phyloP scores from a whole-genome alignment of 2,329 filamentous ascomycete genomes.

The Xenoacremonium recifei region DNA sequence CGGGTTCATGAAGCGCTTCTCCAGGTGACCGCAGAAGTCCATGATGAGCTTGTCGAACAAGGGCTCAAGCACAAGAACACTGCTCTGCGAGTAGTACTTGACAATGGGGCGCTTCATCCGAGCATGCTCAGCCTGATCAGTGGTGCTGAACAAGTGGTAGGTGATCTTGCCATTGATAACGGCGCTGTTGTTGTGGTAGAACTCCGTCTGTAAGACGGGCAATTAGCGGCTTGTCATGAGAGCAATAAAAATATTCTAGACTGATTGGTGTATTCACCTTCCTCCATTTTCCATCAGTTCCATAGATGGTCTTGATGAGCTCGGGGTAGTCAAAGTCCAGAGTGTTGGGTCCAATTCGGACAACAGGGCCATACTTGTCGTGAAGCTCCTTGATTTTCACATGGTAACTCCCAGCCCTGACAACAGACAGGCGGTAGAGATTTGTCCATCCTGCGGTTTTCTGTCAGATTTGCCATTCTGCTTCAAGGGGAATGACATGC shows the following conservation, averaged over 20 bases:
- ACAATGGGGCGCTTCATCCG: constrained; percentile 36
- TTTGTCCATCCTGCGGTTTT: background rate
- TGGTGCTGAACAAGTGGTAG: constrained; percentile 38
- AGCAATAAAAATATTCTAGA: no score
- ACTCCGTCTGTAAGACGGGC: constrained; percentile 29
- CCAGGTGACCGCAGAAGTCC: constrained; percentile 27
- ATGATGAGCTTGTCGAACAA: constrained; percentile 30
- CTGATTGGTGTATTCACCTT: constrained; percentile 18
- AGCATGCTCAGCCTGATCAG: constrained; percentile 31
- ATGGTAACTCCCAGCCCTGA: background rate
- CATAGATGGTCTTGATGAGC: constrained; percentile 28
- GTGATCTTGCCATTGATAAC: constrained; percentile 33
- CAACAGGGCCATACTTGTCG: constrained; percentile 29
- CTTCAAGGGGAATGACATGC: background rate
- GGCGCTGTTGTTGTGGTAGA: constrained; percentile 35
- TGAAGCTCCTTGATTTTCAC: constrained; percentile 21
- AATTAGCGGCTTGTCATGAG: no score
- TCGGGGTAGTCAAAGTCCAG: constrained; percentile 25
- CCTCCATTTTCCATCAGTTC: constrained; percentile 22
- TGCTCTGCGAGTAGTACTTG: constrained; percentile 32
- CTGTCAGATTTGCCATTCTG: background rate
- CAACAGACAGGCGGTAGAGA: background rate
- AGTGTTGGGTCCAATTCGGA: constrained; percentile 29
- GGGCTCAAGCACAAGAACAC: constrained; percentile 28
- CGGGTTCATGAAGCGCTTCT: constrained; percentile 27